A percentile compares a stretch with the other conserved stretches of the same genome.
Conservation (phyloP, 2,329 filamentous ascomycete genomes). For the Paraphaeosphaeria sporulosa region DNA sequence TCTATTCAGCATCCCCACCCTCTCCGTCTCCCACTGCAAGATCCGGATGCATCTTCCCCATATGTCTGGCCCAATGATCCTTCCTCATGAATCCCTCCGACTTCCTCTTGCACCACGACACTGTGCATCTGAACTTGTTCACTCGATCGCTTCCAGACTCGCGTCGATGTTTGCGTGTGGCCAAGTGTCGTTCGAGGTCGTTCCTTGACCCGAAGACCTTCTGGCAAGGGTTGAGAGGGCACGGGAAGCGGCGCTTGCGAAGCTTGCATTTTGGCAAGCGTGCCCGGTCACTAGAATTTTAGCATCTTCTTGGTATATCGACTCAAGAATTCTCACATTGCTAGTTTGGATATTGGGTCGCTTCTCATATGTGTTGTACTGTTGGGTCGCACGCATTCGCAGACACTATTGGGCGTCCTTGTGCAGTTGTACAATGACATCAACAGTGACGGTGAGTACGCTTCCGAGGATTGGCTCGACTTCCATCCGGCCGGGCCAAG, state of each 20-base stretch:
- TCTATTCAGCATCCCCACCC: background rate
- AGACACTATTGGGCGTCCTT: too few species aligned
- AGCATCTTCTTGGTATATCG: too few species aligned
- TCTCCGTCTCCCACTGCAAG: background rate
- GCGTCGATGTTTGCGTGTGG: background rate
- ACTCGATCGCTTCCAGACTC: background rate
- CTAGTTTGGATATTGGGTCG: too few species aligned
- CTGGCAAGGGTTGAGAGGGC: too few species aligned
- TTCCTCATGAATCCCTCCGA: constrained; percentile 3
- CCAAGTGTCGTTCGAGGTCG: too few species aligned
- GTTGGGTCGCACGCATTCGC: too few species aligned
- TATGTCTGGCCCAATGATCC: constrained; percentile 1
- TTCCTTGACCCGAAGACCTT: too few species aligned
- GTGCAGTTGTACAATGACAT: too few species aligned
- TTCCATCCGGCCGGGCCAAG: background rate
- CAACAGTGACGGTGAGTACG: background rate
- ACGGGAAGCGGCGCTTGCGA: constrained; percentile 2
- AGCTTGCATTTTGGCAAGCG: background rate
- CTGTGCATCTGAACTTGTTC: constrained; percentile 1
- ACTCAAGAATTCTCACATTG: too few species aligned
- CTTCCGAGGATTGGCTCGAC: background rate
- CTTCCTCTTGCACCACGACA: background rate
- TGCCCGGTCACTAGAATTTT: too few species aligned
- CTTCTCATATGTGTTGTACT: too few species aligned
- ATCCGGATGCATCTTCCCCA: constrained; percentile 2